Percentiles rank a stretch among this genome's conserved stretches.
Evolutionary conservation across 805 yeast genomes (phyloP).

Genomic region (Wickerhamomyces canadensis): DNA sequence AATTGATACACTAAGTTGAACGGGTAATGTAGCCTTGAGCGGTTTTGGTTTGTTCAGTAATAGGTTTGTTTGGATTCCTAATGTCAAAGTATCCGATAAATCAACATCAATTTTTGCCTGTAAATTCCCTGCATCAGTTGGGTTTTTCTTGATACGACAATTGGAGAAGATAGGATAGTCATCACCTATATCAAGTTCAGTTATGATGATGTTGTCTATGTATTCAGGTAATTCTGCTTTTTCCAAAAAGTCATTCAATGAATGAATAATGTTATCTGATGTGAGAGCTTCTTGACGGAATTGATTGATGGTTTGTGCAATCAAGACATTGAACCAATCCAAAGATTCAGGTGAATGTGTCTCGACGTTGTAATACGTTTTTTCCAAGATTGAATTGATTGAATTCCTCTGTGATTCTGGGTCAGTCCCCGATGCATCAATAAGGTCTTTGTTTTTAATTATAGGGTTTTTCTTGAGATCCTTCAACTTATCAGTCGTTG

Average conservation of each 20-base stretch:
- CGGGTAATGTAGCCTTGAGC: slow-evolving; percentile 81
- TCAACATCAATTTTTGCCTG: slow-evolving; percentile 93
- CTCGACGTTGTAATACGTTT: slow-evolving; percentile 86
- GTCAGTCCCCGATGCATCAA: slow-evolving; percentile 5
- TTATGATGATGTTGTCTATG: slow-evolving; percentile 68
- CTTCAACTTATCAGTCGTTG: slow-evolving; percentile 23
- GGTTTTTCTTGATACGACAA: slow-evolving; percentile 69
- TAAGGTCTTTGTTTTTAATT: slow-evolving; percentile 17
- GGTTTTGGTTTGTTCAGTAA: slow-evolving; percentile 80
- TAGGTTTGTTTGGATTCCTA: slow-evolving; percentile 78
- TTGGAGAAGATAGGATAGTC: slow-evolving; percentile 94
- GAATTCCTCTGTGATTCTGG: slow-evolving; percentile 17
- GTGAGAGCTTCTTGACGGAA: slow-evolving; percentile 83
- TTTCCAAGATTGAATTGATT: slow-evolving; percentile 62
- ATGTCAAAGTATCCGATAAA: slow-evolving; percentile 76
- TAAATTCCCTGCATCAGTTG: slow-evolving; percentile 40
- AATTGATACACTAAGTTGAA: slow-evolving; percentile 77
- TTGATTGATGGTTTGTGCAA: slow-evolving; percentile 87
- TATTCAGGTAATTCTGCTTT: slow-evolving; percentile 69
- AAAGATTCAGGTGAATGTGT: slow-evolving; percentile 84
- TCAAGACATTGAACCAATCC: slow-evolving; percentile 94
- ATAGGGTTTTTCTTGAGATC: slow-evolving; percentile 22
- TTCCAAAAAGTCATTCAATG: slow-evolving; percentile 60
- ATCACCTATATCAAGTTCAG: slow-evolving; percentile 89
- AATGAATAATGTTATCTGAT: slow-evolving; percentile 78